Base-by-base conservation (phyloP, 768 basidiomycete genomes). In the Pleurotus giganteus region DNA sequence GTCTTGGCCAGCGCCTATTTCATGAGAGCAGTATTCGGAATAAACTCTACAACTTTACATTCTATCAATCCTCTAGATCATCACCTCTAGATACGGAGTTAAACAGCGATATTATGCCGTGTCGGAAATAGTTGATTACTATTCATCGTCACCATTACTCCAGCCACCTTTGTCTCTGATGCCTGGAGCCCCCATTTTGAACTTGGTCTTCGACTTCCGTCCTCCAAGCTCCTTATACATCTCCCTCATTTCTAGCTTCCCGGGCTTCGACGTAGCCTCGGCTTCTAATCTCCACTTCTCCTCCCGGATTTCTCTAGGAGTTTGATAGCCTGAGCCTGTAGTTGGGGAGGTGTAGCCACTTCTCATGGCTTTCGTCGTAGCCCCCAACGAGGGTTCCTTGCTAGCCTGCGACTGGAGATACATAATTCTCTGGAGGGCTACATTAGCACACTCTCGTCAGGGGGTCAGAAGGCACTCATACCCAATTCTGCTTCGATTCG, bases 401-500 rank as follows among this genome's bases (percentile, higher is more conserved):
- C 69, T 77, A 51, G 56, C 75, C 57, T 65, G 69, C 61, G 68
- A 72, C 71, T 66, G 76, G 51, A 71, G 69, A 66, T 69, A 80
- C 6, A 76, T 76, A 8, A 75, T 62, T 32, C 89, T 84, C 88
- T 90, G 59, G 24, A 15, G 11, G 19, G 24, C 17, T n/a, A 21
- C 23, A 55, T 60, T 42, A 52, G 34, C 47, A 54, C 42, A 54
- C 37, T 45, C 32, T 57, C 56, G 27, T 59, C 56, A 34, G 15
- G 34, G 43, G 32, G 37, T 41, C 50, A 58, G 29, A n/a, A 55
- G 42, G 45, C 47, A 5, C 57, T 77, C 72, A 21, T 59, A 85
- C 88, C 94, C 94, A 97, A 60, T 88, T 88, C 70, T 92, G 88
- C 67, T 94, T 97, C n/a, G 91, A 94, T 68, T 97, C 94, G 54